These are phyloP conservation scores for Vachellia pachyceras DNA, from an alignment of 306 rosid species.

Conservation along the genomic window DNA sequence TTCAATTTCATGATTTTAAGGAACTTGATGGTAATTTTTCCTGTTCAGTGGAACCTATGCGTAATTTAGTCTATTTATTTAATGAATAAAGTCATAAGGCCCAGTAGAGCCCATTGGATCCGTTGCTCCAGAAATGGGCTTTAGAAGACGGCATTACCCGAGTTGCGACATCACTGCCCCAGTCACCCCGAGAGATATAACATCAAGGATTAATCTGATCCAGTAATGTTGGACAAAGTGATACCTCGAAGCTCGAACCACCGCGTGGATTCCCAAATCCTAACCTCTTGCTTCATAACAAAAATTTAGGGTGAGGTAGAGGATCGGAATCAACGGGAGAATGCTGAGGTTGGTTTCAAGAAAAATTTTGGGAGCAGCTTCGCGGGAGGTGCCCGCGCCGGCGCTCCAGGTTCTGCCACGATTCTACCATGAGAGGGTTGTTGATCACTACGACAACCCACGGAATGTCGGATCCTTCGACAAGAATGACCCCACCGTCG, in stretches of 20 bases:
- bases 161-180: neutral
- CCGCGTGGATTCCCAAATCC: constrained; percentile 2
- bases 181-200: too few species aligned
- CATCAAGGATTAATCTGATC: neutral
- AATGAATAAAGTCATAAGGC: neutral
- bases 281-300: neutral
- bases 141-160: neutral
- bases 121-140: neutral
- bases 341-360: constrained; percentile 69
- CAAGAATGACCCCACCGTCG: constrained; percentile 77
- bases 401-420: constrained; percentile 57
- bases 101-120: neutral
- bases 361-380: constrained; percentile 54
- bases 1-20: too few species aligned
- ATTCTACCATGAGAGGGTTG: constrained; percentile 80
- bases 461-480: constrained; percentile 87
- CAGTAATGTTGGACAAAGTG: neutral
- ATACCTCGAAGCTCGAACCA: neutral
- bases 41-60: too few species aligned
- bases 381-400: constrained; percentile 33
- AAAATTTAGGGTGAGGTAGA: neutral
- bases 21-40: too few species aligned
- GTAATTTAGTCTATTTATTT: neutral
- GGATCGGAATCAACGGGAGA: constrained; percentile 17
- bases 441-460: constrained; percentile 89